Percentiles rank a stretch among this genome's conserved stretches.
Conservation (phyloP, 2,329 filamentous ascomycete species). For the Bipolaris cookei region DNA sequence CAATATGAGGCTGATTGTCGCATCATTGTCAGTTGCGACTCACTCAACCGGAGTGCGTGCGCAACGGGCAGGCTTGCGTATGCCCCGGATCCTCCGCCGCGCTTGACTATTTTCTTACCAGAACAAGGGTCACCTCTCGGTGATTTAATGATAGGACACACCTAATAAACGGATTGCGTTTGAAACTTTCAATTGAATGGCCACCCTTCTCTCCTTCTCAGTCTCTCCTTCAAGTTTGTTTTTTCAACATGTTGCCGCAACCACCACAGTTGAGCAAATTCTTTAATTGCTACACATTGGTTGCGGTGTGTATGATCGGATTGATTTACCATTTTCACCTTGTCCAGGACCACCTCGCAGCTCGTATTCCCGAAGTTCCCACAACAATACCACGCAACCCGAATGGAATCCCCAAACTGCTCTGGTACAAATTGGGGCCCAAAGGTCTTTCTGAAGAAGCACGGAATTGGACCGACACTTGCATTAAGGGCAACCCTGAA, state of each 20-base stretch:
- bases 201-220: neutral
- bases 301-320: slow-evolving; percentile 6
- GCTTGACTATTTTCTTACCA: neutral
- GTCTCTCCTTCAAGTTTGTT: neutral
- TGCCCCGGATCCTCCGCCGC: neutral
- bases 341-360: neutral
- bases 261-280: neutral
- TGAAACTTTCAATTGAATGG: no score
- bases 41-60: neutral
- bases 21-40: neutral
- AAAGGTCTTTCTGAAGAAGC: slow-evolving; percentile 43
- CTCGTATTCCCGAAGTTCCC: neutral
- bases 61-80: neutral
- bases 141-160: neutral
- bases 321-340: slow-evolving; percentile 9
- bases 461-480: slow-evolving; percentile 42
- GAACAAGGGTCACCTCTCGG: neutral
- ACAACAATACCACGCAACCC: neutral
- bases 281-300: neutral
- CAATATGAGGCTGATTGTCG: neutral
- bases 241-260: neutral
- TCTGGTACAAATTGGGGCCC: slow-evolving; percentile 53
- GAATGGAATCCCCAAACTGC: slow-evolving; percentile 38
- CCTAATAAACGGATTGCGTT: neutral
- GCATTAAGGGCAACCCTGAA: slow-evolving; percentile 37